Evolutionary conservation across 345 rosid species (phyloP).

Genomic region (Eutrema yunnanense): DNA sequence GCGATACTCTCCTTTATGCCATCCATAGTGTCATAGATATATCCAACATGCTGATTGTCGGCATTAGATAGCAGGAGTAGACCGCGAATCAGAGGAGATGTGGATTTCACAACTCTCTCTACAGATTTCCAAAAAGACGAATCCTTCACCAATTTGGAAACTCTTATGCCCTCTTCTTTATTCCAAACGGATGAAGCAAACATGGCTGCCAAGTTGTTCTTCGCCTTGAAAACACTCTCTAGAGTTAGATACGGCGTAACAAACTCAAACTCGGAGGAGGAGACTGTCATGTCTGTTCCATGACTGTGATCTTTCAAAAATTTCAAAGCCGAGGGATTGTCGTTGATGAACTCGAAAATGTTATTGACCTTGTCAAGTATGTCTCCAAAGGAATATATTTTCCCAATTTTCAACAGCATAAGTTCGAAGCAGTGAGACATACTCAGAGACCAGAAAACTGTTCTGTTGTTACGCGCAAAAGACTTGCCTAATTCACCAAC

Average conservation of each 20-base stretch:
- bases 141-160: constrained; percentile 34
- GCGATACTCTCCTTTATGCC: constrained; percentile 49
- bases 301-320: constrained; percentile 21
- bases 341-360: constrained; percentile 26
- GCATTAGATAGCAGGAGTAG: constrained; percentile 28
- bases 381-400: constrained; percentile 15
- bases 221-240: constrained; percentile 39
- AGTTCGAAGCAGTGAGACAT: constrained; percentile 53
- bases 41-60: constrained; percentile 43
- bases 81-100: constrained; percentile 41
- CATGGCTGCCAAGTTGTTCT: constrained; percentile 39
- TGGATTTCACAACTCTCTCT: constrained; percentile 36
- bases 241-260: constrained; percentile 36
- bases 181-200: constrained; percentile 41
- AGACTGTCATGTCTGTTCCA: constrained; percentile 22
- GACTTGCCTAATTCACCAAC: constrained; percentile 38
- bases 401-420: constrained; percentile 39
- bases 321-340: constrained; percentile 19
- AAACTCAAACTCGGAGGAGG: constrained; percentile 36
- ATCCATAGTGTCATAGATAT: constrained; percentile 60
- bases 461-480: constrained; percentile 32
- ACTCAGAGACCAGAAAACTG: constrained; percentile 51
- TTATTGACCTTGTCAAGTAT: constrained; percentile 22
- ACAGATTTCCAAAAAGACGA: constrained; percentile 45
- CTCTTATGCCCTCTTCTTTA: constrained; percentile 29